phyloP scores from a whole-genome alignment of 192 early-diverging fungal species.

The Nowakowskiella sp. region DNA sequence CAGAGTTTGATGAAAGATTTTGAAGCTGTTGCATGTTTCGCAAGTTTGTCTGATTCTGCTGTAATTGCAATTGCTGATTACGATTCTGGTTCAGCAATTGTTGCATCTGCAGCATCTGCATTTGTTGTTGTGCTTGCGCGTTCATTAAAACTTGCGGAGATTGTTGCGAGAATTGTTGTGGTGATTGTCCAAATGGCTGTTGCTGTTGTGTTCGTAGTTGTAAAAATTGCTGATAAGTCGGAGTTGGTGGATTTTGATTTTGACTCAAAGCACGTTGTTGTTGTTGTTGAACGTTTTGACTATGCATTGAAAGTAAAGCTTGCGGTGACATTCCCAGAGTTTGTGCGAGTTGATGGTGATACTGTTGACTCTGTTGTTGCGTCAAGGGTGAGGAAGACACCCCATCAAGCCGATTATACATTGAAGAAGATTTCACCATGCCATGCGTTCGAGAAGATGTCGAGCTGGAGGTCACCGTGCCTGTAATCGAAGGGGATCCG shows the following conservation, averaged over 20 bases:
- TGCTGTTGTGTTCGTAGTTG: not conserved
- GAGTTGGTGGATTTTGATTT: not conserved
- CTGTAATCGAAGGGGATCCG: no score
- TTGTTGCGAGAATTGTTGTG: not conserved
- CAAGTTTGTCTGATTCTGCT: not conserved
- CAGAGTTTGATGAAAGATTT: not conserved
- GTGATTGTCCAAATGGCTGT: not conserved
- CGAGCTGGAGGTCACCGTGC: no score
- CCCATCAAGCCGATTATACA: no score
- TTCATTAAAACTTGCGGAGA: not conserved
- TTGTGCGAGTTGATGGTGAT: no score
- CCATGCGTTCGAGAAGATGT: no score
- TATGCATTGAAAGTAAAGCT: no score
- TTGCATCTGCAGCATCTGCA: not conserved
- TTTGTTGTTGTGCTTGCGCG: not conserved
- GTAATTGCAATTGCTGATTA: not conserved
- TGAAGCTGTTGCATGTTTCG: not conserved
- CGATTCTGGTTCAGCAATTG: not conserved
- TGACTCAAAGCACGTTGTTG: not conserved
- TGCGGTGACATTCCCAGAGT: no score
- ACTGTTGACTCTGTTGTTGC: no score
- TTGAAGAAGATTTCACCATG: no score
- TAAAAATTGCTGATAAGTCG: not conserved
- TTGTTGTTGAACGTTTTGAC: no score
- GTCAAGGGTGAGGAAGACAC: no score